Conservation (phyloP, 805 yeast genomes). For the Lipomyces mesembrius region DNA sequence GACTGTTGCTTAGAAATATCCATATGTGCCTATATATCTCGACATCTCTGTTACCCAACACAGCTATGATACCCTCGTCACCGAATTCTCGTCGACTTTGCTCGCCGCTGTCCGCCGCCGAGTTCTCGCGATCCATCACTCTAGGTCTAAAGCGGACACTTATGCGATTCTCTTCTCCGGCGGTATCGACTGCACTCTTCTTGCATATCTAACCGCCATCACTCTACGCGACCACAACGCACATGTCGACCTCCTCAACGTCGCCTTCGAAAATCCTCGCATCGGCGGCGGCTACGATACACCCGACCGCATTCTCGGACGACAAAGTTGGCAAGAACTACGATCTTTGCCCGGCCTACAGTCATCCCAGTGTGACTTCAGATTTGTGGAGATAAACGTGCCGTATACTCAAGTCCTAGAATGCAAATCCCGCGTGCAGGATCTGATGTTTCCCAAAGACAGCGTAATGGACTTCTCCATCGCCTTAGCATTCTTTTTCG, state of each 20-base stretch:
- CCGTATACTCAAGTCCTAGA: constrained; percentile 66
- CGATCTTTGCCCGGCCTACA: background rate
- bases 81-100: constrained; percentile 28
- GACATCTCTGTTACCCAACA: background rate
- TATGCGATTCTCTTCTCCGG: constrained; percentile 85
- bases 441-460: constrained; percentile 77
- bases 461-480: constrained; percentile 97
- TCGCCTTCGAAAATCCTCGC: constrained; percentile 89
- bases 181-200: constrained; percentile 88
- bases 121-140: constrained; percentile 18
- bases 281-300: constrained; percentile 58
- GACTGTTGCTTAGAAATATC: constrained; percentile 10
- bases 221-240: constrained; percentile 35
- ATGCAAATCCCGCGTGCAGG: constrained; percentile 57
- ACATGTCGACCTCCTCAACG: constrained; percentile 78
- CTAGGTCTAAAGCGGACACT: constrained; percentile 35
- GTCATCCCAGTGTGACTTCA: constrained; percentile 17
- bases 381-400: constrained; percentile 63
- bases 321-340: constrained; percentile 62
- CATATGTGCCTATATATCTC: constrained; percentile 10
- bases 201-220: constrained; percentile 55
- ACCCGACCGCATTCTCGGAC: constrained; percentile 83
- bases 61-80: constrained; percentile 26
- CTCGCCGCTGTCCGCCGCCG: constrained; percentile 23
- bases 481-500: constrained; percentile 94